phyloP scores from a whole-genome alignment of 345 rosid genomes.

The Eutrema japonicum region DNA sequence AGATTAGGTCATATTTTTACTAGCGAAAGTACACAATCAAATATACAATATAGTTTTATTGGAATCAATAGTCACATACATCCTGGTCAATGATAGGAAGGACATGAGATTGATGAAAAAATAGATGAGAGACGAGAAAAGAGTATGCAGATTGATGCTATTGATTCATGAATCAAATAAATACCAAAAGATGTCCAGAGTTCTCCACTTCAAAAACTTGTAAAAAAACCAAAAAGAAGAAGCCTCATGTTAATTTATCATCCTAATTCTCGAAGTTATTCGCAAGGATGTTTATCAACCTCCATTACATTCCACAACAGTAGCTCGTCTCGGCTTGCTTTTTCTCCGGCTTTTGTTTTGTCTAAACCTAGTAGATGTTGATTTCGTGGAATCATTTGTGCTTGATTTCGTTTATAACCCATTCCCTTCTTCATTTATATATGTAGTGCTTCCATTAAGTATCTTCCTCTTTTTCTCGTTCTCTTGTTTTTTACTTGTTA shows the following conservation, averaged over 20 bases:
- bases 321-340: conserved; percentile 79
- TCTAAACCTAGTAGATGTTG: conserved; percentile 53
- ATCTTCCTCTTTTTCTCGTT: conserved; percentile 67
- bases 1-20: no score
- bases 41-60: no score
- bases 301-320: conserved; percentile 70
- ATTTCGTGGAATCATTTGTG: no score
- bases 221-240: conserved; percentile 16
- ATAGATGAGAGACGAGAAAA: not conserved
- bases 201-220: conserved; percentile 10
- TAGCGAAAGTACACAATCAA: no score
- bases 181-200: conserved; percentile 19
- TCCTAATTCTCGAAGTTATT: conserved; percentile 18
- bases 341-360: conserved; percentile 69
- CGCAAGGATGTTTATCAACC: conserved; percentile 19
- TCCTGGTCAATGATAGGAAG: no score
- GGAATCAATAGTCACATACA: no score
- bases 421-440: no score
- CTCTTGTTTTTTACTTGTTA: conserved; percentile 48
- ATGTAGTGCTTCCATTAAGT: no score
- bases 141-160: conserved; percentile 13
- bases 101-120: not conserved
- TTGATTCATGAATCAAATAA: conserved; percentile 25
- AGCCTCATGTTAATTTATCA: conserved; percentile 5
- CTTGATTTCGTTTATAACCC: no score